Evolutionary conservation across 2,329 filamentous ascomycete genomes (phyloP).

Genomic region (Penicillium sp.): DNA sequence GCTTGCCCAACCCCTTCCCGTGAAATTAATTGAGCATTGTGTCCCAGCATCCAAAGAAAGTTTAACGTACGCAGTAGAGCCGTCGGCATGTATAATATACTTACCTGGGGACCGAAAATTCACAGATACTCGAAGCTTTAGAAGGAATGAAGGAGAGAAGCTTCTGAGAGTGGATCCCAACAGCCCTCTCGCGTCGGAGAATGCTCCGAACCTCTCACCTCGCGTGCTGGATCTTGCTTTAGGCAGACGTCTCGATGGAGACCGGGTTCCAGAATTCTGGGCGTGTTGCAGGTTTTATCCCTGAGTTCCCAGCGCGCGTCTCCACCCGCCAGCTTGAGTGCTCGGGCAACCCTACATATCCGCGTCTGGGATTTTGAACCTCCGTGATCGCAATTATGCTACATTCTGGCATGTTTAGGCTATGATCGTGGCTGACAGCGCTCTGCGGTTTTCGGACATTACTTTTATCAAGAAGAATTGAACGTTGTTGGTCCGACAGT

Average conservation of each 20-base stretch:
- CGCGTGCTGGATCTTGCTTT: constrained; percentile 13
- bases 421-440: not conserved
- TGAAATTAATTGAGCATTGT: not conserved
- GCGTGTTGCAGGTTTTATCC: constrained; percentile 3
- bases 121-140: constrained; percentile 3
- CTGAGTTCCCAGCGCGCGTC: constrained; percentile 4
- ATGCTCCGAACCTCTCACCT: constrained; percentile 11
- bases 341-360: constrained; percentile 12
- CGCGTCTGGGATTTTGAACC: not conserved
- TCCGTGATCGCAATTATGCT: not conserved
- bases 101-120: not conserved
- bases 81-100: not conserved
- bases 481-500: not conserved
- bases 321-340: constrained; percentile 10
- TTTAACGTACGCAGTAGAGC: not conserved
- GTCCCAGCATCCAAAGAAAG: not conserved
- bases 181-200: constrained; percentile 4
- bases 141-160: constrained; percentile 18
- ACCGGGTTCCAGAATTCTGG: not conserved
- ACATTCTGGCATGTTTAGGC: constrained; percentile 1
- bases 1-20: constrained; percentile 1
- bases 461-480: not conserved
- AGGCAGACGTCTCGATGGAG: constrained; percentile 5
- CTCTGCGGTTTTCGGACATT: not conserved
- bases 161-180: constrained; percentile 11